Evolutionary conservation across 148 eudicot genomes (phyloP).

Genomic region (Dianthus caryophyllus): DNA sequence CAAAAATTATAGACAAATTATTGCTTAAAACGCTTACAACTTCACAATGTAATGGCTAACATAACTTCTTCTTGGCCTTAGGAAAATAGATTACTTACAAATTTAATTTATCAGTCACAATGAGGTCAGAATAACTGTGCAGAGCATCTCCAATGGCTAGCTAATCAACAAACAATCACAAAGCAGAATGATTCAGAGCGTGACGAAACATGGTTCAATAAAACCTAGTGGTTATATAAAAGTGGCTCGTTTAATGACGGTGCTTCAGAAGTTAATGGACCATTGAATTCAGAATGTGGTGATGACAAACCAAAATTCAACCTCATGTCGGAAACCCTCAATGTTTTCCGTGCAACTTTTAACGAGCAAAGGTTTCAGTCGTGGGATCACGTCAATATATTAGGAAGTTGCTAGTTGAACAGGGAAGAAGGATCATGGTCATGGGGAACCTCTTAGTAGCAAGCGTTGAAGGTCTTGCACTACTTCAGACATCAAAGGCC

Average conservation of each 20-base stretch:
- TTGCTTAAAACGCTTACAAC: not conserved
- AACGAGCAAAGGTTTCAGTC: not conserved
- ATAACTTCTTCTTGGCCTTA: slow-evolving; percentile 4
- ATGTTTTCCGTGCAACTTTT: slow-evolving; percentile 3
- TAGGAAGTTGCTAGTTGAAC: slow-evolving; percentile 27
- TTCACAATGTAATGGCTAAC: too few species aligned
- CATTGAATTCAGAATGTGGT: slow-evolving; percentile 2
- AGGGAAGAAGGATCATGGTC: slow-evolving; percentile 24
- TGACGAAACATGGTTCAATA: not conserved
- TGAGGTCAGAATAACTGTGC: slow-evolving; percentile 8
- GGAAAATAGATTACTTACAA: slow-evolving; percentile 4
- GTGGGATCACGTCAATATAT: not conserved
- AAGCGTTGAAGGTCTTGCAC: slow-evolving; percentile 83
- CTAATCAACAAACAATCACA: not conserved
- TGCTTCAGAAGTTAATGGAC: slow-evolving; percentile 10
- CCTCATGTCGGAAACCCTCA: not conserved
- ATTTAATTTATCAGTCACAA: slow-evolving; percentile 2
- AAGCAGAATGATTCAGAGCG: not conserved
- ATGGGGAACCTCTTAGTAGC: slow-evolving; percentile 51
- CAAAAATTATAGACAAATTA: not conserved
- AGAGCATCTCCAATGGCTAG: not conserved
- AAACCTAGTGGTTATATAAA: not conserved
- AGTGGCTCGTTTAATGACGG: not conserved
- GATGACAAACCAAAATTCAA: not conserved
- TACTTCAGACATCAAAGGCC: slow-evolving; percentile 95